Conservation (phyloP, 169 alveolate species). For the Ichthyophthirius multifiliis region DNA sequence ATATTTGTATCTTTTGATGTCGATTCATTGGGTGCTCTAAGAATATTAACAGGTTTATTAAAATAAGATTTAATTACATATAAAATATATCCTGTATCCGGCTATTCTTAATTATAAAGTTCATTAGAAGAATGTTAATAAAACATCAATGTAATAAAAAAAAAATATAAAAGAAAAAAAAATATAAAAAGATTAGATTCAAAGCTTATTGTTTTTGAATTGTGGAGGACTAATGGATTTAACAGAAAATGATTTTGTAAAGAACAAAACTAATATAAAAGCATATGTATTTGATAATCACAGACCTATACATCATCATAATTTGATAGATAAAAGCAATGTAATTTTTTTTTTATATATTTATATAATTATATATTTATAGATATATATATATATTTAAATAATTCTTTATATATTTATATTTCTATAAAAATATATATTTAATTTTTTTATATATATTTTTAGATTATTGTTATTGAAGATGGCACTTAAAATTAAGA, state of each 20-base stretch:
- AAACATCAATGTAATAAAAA: slow-evolving; percentile 6
- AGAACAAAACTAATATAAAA: slow-evolving; percentile 15
- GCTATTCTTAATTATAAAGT: slow-evolving; percentile 32
- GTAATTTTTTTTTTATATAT: slow-evolving; percentile 3
- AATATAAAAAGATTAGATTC: not conserved
- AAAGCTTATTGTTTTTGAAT: slow-evolving; percentile 46
- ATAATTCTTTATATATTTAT: no score
- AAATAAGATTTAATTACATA: slow-evolving; percentile 18
- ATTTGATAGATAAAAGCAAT: not conserved
- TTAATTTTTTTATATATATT: not conserved
- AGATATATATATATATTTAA: no score
- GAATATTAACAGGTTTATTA: slow-evolving; percentile 51
- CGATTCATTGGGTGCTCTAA: slow-evolving; percentile 56
- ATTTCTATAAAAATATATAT: not conserved
- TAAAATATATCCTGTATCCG: slow-evolving; percentile 45
- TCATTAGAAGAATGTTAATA: slow-evolving; percentile 30
- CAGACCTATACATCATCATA: slow-evolving; percentile 49
- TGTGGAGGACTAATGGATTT: slow-evolving; percentile 61
- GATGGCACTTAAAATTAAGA: slow-evolving; percentile 21
- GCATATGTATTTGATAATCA: slow-evolving; percentile 56
- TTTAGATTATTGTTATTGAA: slow-evolving; percentile 21
- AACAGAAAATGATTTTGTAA: slow-evolving; percentile 36
- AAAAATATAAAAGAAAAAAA: no score
- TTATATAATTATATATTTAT: no score
- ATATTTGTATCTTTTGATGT: slow-evolving; percentile 50